phyloP scores from a whole-genome alignment of 305 asterid species.

The Fraxinus nigra region DNA sequence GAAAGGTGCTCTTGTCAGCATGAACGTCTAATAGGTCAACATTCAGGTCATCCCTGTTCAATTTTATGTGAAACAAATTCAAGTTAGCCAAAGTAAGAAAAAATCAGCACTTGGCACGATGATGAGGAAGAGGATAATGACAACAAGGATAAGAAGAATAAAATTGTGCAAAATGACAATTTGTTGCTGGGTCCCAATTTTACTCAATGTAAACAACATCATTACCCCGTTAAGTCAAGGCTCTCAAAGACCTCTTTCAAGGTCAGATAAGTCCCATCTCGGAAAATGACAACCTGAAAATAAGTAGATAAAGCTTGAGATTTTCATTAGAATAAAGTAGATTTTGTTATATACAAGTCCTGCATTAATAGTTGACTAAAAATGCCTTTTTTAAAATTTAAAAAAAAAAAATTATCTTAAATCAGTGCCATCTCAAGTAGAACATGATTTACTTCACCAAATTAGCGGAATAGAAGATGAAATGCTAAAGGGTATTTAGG shows the following conservation, averaged over 20 bases:
- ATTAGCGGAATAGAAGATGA: constrained; percentile 12
- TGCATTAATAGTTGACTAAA: background rate
- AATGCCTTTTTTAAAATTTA: background rate
- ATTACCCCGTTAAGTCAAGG: constrained; percentile 94
- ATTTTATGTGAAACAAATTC: background rate
- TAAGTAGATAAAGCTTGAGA: constrained; percentile 22
- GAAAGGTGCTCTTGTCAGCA: constrained; percentile 99
- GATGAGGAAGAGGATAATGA: constrained; percentile 1
- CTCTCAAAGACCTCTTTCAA: constrained; percentile 97
- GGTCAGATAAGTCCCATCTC: constrained; percentile 95
- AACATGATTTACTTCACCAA: background rate
- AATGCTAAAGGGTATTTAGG: background rate
- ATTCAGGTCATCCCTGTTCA: constrained; percentile 84
- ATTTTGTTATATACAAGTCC: constrained; percentile 6
- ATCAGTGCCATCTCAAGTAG: constrained; percentile 8
- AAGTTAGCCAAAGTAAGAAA: constrained; percentile 14
- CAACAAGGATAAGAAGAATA: constrained; percentile 13
- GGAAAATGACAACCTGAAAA: constrained; percentile 81
- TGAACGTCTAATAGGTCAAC: constrained; percentile 97
- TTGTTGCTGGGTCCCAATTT: background rate
- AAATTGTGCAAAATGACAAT: background rate
- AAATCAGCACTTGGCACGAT: constrained; percentile 4
- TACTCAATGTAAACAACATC: constrained; percentile 14
- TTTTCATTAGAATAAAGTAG: constrained; percentile 3
- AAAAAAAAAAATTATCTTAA: background rate